Conservation (phyloP, 306 rosid species). For the Vigna trinervia region DNA sequence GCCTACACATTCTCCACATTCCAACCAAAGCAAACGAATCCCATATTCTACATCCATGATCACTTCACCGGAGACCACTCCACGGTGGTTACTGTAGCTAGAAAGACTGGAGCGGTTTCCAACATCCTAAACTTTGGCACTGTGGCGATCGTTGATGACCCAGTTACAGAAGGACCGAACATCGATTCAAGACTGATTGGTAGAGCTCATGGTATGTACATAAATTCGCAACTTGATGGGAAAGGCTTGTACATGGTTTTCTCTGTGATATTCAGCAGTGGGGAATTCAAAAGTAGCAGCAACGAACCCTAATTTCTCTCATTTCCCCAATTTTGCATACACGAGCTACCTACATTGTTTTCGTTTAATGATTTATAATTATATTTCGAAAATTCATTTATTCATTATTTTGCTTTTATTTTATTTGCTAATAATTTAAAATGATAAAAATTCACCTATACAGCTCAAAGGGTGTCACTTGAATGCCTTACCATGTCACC, state of each 20-base stretch:
- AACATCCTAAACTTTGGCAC: slow-evolving; percentile 65
- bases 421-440: too few species aligned
- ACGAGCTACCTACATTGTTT: too few species aligned
- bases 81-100: slow-evolving; percentile 58
- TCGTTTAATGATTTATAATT: too few species aligned
- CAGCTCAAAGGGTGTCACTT: too few species aligned
- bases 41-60: slow-evolving; percentile 68
- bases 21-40: slow-evolving; percentile 62
- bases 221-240: slow-evolving; percentile 65
- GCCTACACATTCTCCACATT: slow-evolving; percentile 51
- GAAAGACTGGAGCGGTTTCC: slow-evolving; percentile 51
- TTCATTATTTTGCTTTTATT: too few species aligned
- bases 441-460: too few species aligned
- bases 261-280: slow-evolving; percentile 59
- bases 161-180: slow-evolving; percentile 58
- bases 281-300: slow-evolving; percentile 61
- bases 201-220: slow-evolving; percentile 65
- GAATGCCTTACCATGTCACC: too few species aligned
- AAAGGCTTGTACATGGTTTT: slow-evolving; percentile 60
- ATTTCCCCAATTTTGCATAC: too few species aligned
- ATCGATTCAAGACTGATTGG: slow-evolving; percentile 55
- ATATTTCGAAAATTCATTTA: too few species aligned
- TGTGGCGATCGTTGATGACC: slow-evolving; percentile 59
- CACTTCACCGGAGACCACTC: slow-evolving; percentile 61
- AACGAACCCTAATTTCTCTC: too few species aligned